Evolutionary conservation across 257 asterid genomes (phyloP).

Genomic region (Penstemon barbatus): DNA sequence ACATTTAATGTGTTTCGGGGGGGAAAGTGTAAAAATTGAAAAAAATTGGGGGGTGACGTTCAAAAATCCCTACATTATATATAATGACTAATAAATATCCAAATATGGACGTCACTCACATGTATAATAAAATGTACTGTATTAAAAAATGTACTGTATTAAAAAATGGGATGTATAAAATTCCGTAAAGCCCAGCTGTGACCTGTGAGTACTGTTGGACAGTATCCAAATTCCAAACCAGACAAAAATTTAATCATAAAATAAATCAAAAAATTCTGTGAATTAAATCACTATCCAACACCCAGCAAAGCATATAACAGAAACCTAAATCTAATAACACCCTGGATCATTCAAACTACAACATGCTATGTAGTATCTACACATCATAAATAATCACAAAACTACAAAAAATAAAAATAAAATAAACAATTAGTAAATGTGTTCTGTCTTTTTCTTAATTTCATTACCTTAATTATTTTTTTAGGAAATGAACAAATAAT

Average conservation of each 20-base stretch:
- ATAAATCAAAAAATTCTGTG: not conserved
- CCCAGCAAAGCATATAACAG: conserved; percentile 11
- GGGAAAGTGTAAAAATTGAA: no score
- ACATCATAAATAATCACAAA: conserved; percentile 23
- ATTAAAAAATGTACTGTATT: no score
- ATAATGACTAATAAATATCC: no score
- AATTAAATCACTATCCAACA: not conserved
- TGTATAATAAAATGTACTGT: not conserved
- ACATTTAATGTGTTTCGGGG: no score
- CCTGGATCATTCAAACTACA: conserved; percentile 16
- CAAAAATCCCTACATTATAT: no score
- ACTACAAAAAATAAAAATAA: not conserved
- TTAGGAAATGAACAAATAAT: conserved; percentile 21
- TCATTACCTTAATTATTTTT: conserved; percentile 1
- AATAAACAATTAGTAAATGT: not conserved
- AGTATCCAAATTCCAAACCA: conserved; percentile 20
- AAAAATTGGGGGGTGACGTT: no score
- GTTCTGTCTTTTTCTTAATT: not conserved
- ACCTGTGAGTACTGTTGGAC: conserved; percentile 27
- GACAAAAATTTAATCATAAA: conserved; percentile 30
- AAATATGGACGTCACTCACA: not conserved
- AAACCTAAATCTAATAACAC: conserved; percentile 23
- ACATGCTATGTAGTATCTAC: not conserved
- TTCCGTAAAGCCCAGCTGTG: conserved; percentile 31
- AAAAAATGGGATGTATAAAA: no score